A percentile compares a stretch with the other conserved stretches of the same genome.
These are phyloP conservation scores for Cymbidium sinense DNA, from an alignment of 106 monocot genomes.

Conservation along the genomic window DNA sequence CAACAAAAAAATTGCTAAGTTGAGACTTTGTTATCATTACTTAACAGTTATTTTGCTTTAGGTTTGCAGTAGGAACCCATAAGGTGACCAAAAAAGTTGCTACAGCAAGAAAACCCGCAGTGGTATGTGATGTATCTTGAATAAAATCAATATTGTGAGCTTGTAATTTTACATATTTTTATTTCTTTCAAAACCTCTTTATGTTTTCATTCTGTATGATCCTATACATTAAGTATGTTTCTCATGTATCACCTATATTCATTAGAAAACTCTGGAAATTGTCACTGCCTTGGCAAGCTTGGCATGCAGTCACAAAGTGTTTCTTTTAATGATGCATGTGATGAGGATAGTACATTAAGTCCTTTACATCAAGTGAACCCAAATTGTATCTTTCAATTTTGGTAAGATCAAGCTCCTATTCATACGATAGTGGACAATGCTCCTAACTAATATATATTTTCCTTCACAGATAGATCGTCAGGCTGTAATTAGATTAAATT, in stretches of 20 bases:
- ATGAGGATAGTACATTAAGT: too few species aligned
- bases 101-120: slow-evolving; percentile 1
- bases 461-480: too few species aligned
- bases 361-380: too few species aligned
- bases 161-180: not conserved
- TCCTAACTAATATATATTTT: too few species aligned
- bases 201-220: not conserved
- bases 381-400: too few species aligned
- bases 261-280: not conserved
- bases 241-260: not conserved
- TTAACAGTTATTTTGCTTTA: not conserved
- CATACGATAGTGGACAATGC: too few species aligned
- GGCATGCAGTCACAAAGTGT: too few species aligned
- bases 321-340: too few species aligned
- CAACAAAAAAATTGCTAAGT: not conserved
- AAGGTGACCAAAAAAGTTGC: not conserved
- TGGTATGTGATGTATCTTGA: not conserved
- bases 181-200: not conserved
- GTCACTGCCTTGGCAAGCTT: not conserved
- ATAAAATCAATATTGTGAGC: not conserved
- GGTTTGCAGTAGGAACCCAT: not conserved
- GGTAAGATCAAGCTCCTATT: too few species aligned
- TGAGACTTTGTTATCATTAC: not conserved
- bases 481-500: too few species aligned
- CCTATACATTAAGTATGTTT: not conserved